These are phyloP conservation scores for Physcomitrium patens DNA, from an alignment of 225 moss, liverwort and hornwort genomes.

Conservation along the genomic window DNA sequence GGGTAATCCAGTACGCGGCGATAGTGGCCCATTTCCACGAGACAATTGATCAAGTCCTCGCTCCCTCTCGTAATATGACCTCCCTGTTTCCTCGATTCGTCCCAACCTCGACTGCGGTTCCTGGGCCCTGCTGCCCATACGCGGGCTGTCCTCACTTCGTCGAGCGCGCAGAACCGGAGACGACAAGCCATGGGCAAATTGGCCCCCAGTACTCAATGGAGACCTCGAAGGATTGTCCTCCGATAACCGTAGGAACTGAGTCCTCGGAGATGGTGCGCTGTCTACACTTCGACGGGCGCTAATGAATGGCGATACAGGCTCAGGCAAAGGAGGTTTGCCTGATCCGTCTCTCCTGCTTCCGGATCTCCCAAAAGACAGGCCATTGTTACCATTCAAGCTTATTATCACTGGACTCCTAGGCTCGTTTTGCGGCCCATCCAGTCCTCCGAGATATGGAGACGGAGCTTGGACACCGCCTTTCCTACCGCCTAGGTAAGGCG, in stretches of 20 bases:
- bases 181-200: background rate
- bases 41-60: background rate
- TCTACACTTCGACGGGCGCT: conserved; percentile 29
- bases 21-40: background rate
- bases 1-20: background rate
- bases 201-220: conserved; percentile 14
- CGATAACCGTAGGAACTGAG: background rate
- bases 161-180: conserved; percentile 21
- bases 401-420: conserved; percentile 40
- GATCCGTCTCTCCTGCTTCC: conserved; percentile 24
- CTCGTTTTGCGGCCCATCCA: conserved; percentile 26
- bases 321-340: conserved; percentile 17
- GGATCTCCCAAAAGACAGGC: background rate
- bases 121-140: conserved; percentile 15
- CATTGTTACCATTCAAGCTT: conserved; percentile 14
- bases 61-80: background rate
- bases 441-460: conserved; percentile 25
- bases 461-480: conserved; percentile 12
- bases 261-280: background rate
- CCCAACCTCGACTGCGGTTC: no score
- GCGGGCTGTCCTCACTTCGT: conserved; percentile 22
- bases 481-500: conserved; percentile 33
- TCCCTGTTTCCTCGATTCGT: conserved; percentile 3
- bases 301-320: conserved; percentile 25
- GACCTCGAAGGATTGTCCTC: conserved; percentile 26